Evolutionary conservation across 169 alveolate species (phyloP).

Genomic region (Plasmodium yoelii): DNA sequence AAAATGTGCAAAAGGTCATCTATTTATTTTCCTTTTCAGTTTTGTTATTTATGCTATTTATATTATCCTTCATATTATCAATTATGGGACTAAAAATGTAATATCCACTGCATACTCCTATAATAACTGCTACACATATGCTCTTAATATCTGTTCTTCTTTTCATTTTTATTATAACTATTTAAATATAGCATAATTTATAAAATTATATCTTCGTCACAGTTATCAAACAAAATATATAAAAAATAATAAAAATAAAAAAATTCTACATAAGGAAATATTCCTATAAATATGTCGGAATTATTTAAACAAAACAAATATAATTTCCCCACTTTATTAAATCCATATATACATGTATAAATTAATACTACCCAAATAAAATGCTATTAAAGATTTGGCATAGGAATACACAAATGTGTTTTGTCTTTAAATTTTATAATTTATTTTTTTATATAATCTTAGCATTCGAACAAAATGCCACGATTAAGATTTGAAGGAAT

Average conservation of each 20-base stretch:
- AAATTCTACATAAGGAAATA: not conserved
- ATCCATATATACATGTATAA: too few relatives aligned
- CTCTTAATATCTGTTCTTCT: constrained; percentile 62
- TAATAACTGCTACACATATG: constrained; percentile 49
- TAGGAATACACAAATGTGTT: too few relatives aligned
- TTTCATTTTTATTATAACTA: constrained; percentile 30
- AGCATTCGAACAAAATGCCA: too few relatives aligned
- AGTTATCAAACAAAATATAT: not conserved
- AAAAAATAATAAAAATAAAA: not conserved
- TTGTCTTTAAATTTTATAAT: too few relatives aligned
- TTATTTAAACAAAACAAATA: too few relatives aligned
- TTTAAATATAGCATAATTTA: not conserved
- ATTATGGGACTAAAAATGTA: constrained; percentile 66
- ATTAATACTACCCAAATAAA: too few relatives aligned
- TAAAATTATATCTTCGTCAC: not conserved
- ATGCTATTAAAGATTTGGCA: too few relatives aligned
- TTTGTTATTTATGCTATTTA: constrained; percentile 27
- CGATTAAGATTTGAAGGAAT: too few relatives aligned
- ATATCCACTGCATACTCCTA: constrained; percentile 67
- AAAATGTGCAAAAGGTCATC: not conserved
- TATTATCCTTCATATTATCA: constrained; percentile 61
- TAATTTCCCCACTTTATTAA: too few relatives aligned
- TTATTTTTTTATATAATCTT: too few relatives aligned
- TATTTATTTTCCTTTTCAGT: constrained; percentile 26
- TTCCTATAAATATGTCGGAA: too few relatives aligned